Evolutionary conservation across 371 early-diverging fungal genomes (phyloP).

Genomic region (Mortierella sp.): DNA sequence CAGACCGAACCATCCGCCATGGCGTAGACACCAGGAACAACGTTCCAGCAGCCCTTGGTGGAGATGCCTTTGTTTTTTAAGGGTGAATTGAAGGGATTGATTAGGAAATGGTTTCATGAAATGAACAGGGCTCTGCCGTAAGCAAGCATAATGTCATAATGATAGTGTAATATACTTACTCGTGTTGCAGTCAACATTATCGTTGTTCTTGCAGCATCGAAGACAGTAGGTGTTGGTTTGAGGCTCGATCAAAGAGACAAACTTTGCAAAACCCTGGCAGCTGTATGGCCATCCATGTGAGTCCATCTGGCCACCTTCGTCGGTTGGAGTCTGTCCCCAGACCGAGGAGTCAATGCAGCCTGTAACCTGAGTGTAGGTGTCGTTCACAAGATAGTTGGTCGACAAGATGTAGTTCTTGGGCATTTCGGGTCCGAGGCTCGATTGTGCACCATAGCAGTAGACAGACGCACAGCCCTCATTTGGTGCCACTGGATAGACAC

Average conservation of each 20-base stretch:
- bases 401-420: conserved; percentile 49
- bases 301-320: conserved; percentile 62
- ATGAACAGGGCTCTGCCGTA: too few species aligned
- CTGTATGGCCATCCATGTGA: conserved; percentile 47
- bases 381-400: conserved; percentile 42
- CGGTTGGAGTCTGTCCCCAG: conserved; percentile 52
- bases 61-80: conserved; percentile 13
- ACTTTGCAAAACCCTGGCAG: conserved; percentile 57
- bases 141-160: too few species aligned
- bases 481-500: conserved; percentile 36
- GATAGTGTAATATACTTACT: conserved; percentile 22
- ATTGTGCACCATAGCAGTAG: conserved; percentile 38
- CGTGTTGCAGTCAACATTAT: conserved; percentile 35
- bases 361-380: conserved; percentile 58
- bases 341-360: conserved; percentile 55
- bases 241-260: conserved; percentile 63
- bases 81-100: neutral
- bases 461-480: conserved; percentile 42
- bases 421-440: conserved; percentile 51
- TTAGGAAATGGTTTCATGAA: neutral
- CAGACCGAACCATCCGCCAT: conserved; percentile 37
- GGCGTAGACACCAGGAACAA: conserved; percentile 31
- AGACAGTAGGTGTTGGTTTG: conserved; percentile 58
- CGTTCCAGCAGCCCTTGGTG: conserved; percentile 36
- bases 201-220: conserved; percentile 39